These are phyloP conservation scores for Ustilago loliicola DNA, from an alignment of 1,284 basidiomycete genomes.

Conservation along the genomic window DNA sequence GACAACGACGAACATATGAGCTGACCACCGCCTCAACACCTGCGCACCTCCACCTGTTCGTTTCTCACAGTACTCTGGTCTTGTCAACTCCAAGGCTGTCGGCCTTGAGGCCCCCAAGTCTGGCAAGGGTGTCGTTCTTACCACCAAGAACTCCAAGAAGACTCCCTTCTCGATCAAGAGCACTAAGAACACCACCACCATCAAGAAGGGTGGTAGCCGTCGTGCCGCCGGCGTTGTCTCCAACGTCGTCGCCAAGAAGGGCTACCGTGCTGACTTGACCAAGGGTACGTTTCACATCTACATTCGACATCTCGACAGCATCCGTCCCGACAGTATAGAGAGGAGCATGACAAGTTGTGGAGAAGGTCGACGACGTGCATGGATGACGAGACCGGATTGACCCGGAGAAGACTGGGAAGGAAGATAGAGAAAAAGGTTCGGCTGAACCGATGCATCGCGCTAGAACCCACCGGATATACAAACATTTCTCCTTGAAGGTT, in stretches of 20 bases:
- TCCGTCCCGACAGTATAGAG: background rate
- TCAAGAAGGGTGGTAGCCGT: conserved; percentile 62
- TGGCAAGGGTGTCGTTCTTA: conserved; percentile 61
- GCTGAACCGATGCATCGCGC: conserved; percentile 58
- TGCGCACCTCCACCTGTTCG: background rate
- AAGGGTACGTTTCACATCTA: conserved; percentile 48
- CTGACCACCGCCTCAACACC: conserved; percentile 19
- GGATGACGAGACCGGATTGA: background rate
- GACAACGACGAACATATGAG: background rate
- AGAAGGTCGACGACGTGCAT: background rate
- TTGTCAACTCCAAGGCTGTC: conserved; percentile 68
- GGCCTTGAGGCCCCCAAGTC: conserved; percentile 57
- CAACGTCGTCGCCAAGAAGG: conserved; percentile 65
- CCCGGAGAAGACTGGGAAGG: background rate
- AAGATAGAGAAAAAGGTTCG: background rate
- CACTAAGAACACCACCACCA: conserved; percentile 41
- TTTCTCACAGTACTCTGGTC: conserved; percentile 56
- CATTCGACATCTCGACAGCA: conserved; percentile 5
- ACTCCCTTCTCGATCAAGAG: conserved; percentile 51
- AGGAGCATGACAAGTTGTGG: background rate
- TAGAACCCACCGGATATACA: conserved; percentile 69
- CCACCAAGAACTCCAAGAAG: conserved; percentile 67
- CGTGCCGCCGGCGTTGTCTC: conserved; percentile 64
- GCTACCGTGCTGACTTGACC: conserved; percentile 68
- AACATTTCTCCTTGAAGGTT: conserved; percentile 58